These are phyloP conservation scores for Bimuria novae-zelandiae DNA, from an alignment of 2,329 filamentous ascomycete genomes.

Conservation along the genomic window DNA sequence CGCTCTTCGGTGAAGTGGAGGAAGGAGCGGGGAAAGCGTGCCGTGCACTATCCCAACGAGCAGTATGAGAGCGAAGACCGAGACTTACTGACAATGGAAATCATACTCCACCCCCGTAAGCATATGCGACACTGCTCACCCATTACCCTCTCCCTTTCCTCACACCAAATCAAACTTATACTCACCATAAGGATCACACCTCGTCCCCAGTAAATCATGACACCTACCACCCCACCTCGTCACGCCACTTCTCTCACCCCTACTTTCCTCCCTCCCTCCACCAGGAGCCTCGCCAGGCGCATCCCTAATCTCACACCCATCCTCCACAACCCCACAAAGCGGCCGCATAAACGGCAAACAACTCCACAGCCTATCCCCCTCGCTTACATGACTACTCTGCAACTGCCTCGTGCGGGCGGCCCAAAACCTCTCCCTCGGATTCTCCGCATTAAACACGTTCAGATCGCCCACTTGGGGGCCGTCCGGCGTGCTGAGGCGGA, in stretches of 20 bases:
- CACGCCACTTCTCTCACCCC: conserved; percentile 45
- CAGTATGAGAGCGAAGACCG: too few relatives aligned
- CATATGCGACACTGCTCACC: conserved; percentile 65
- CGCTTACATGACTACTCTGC: conserved; percentile 73
- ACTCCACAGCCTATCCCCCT: conserved; percentile 77
- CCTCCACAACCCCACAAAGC: conserved; percentile 68
- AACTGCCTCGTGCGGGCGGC: conserved; percentile 78
- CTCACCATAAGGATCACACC: conserved; percentile 77
- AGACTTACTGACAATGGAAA: conserved; percentile 73
- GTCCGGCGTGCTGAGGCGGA: conserved; percentile 74
- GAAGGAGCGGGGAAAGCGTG: too few relatives aligned
- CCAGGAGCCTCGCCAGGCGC: conserved; percentile 61
- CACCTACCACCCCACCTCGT: conserved; percentile 68
- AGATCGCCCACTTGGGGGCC: conserved; percentile 83
- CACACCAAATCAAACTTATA: background rate
- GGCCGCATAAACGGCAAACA: conserved; percentile 77
- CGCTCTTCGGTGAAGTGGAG: too few relatives aligned
- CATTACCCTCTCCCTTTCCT: background rate
- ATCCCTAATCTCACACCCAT: conserved; percentile 60
- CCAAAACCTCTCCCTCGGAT: conserved; percentile 83
- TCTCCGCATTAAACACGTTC: conserved; percentile 78
- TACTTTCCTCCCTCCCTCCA: conserved; percentile 9
- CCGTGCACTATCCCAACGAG: too few relatives aligned
- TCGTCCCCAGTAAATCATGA: conserved; percentile 80
- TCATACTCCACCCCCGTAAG: conserved; percentile 74